A percentile compares a stretch with the other conserved stretches of the same genome.
Conservation (phyloP, 2,329 filamentous ascomycete genomes). For the Huntiella abstrusa region DNA sequence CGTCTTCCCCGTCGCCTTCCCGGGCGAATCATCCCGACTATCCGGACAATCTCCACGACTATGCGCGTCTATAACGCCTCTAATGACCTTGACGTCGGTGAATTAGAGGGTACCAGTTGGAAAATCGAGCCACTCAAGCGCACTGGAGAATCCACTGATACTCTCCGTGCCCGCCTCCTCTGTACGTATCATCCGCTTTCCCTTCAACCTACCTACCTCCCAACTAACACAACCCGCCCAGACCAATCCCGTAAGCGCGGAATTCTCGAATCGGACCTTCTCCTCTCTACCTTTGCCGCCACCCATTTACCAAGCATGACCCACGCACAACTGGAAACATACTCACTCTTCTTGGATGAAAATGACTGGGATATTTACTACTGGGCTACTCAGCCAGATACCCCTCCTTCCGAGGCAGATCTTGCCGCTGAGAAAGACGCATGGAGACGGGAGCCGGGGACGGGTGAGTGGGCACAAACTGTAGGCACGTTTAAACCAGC, state of each 20-base stretch:
- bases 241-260: constrained; percentile 95
- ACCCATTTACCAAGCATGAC: constrained; percentile 58
- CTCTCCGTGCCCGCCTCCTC: constrained; percentile 70
- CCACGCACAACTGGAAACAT: constrained; percentile 54
- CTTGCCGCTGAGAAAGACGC: constrained; percentile 15
- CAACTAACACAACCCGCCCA: constrained; percentile 19
- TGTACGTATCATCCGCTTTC: constrained; percentile 27
- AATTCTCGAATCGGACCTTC: constrained; percentile 84
- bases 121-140: constrained; percentile 78
- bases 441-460: constrained; percentile 19
- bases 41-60: constrained; percentile 14
- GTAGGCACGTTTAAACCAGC: constrained; percentile 86
- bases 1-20: constrained; percentile 11
- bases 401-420: constrained; percentile 30
- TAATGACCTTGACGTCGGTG: constrained; percentile 57
- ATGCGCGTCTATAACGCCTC: constrained; percentile 14
- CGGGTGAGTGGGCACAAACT: constrained; percentile 91
- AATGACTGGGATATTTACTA: constrained; percentile 99
- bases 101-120: constrained; percentile 73
- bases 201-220: constrained; percentile 2
- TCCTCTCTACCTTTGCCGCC: constrained; percentile 89
- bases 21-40: constrained; percentile 11
- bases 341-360: constrained; percentile 87
- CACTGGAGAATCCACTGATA: constrained; percentile 63
- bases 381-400: constrained; percentile 78